These are phyloP conservation scores for Sporisorium graminicola DNA, from an alignment of 1,284 basidiomycete species.

Conservation along the genomic window DNA sequence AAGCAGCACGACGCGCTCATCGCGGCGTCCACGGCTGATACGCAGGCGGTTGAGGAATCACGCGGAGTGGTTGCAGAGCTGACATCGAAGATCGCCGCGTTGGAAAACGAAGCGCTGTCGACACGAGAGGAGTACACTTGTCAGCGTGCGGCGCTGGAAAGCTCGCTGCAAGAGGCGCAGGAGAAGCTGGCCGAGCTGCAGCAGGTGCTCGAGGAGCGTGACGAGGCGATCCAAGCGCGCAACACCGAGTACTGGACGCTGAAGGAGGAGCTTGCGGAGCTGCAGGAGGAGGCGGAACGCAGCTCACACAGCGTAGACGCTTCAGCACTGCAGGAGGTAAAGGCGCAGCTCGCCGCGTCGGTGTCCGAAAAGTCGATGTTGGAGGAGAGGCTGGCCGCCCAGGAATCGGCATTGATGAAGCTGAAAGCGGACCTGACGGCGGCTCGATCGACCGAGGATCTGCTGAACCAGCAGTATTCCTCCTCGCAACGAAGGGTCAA, in stretches of 20 bases:
- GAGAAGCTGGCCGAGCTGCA: conserved; percentile 23
- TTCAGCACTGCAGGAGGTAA: neutral
- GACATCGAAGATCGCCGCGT: neutral
- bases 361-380: neutral
- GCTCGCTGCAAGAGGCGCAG: neutral
- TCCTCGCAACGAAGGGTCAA: conserved; percentile 22
- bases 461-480: conserved; percentile 35
- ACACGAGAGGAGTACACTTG: neutral
- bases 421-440: conserved; percentile 22
- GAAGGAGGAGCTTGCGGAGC: conserved; percentile 58
- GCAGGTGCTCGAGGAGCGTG: conserved; percentile 12
- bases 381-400: conserved; percentile 1
- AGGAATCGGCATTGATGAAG: conserved; percentile 20
- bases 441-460: conserved; percentile 32
- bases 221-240: conserved; percentile 21
- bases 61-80: neutral
- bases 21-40: neutral
- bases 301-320: neutral
- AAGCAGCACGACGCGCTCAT: neutral
- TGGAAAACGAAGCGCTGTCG: neutral
- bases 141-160: neutral
- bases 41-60: neutral
- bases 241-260: conserved; percentile 54
- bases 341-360: neutral
- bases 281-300: conserved; percentile 47